Base-by-base conservation (phyloP, 176 grass and related monocot genomes). In the Cenchrus purpureus region DNA sequence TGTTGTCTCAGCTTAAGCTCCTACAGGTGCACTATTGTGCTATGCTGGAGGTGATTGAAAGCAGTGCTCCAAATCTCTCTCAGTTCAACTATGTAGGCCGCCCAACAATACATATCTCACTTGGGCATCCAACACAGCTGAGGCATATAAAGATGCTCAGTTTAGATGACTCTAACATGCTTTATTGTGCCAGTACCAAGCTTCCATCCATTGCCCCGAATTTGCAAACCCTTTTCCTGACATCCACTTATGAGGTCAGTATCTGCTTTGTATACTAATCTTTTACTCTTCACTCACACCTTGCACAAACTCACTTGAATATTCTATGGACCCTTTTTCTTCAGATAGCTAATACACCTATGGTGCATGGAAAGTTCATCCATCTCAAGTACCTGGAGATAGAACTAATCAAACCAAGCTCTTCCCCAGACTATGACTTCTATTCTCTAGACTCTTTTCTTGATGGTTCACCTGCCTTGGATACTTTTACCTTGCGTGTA, bases 121-220 rank as follows among this genome's bases (percentile, higher is more conserved):
- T 74, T 74, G 71, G 20, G 29, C 46, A 75, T 56, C 4, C 82
- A 56, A 19, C 8, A 12, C 46, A 84, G 8, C 14, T 67, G 32
- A 84, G 20, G 3, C 22, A 56, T 15, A n/a, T 74, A 52, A 0
- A n/a, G 17, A 3, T 13, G 53, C 15, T 25, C 25, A 25, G 44
- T 74, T 0, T 12, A 0, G 0, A 55, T 14, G 1, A 53, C 0
- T 37, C 58, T 65, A 6, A 83, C 34, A 56, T 54, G 19, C 31
- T 84, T 0, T 68, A 78, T 78, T 69, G 19, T 32, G 73, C 64
- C 44, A 56, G 83, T 48, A 85, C 22, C 1, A 78, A 69, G 22
- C 74, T 85, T 78, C 55, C 74, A 42, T 77, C 19, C 73, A 78
- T 78, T 63, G 43, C 58, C 28, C 58, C 76, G 6, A 83, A 83